A percentile compares a stretch with the other conserved stretches of the same genome.
phyloP scores from a whole-genome alignment of 768 basidiomycete genomes.

The Mycena chlorophos region DNA sequence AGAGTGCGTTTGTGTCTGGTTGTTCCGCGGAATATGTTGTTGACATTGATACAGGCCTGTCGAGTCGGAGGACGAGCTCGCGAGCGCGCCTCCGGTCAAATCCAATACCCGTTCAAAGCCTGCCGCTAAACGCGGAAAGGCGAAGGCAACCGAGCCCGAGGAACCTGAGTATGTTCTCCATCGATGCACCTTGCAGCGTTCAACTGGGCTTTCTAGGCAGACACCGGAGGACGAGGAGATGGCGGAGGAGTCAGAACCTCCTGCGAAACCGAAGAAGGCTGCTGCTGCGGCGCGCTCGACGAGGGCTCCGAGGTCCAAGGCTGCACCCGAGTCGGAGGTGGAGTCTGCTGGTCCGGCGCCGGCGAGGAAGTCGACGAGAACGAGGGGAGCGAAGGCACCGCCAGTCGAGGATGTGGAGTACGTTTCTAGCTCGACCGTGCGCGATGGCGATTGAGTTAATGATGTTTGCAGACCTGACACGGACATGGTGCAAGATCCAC shows the following conservation, averaged over 20 bases:
- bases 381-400: background rate
- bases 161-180: background rate
- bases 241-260: background rate
- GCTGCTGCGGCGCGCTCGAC: background rate
- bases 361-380: background rate
- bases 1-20: background rate
- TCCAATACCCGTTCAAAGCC: background rate
- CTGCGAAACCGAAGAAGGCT: background rate
- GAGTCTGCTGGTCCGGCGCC: background rate
- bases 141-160: background rate
- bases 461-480: background rate
- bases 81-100: background rate
- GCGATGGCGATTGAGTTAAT: background rate
- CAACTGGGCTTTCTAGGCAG: background rate
- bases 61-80: background rate
- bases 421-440: background rate
- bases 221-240: background rate
- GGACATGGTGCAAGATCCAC: background rate
- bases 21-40: background rate
- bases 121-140: background rate
- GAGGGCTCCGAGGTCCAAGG: conserved; percentile 3
- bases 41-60: background rate
- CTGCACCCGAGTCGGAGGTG: background rate
- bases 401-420: background rate
- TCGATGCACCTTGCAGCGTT: background rate